Evolutionary conservation across 2,329 filamentous ascomycete genomes (phyloP), one percentile per base, ranked within the genome.

Genomic region (Plectosphaerella cucumerina): DNA sequence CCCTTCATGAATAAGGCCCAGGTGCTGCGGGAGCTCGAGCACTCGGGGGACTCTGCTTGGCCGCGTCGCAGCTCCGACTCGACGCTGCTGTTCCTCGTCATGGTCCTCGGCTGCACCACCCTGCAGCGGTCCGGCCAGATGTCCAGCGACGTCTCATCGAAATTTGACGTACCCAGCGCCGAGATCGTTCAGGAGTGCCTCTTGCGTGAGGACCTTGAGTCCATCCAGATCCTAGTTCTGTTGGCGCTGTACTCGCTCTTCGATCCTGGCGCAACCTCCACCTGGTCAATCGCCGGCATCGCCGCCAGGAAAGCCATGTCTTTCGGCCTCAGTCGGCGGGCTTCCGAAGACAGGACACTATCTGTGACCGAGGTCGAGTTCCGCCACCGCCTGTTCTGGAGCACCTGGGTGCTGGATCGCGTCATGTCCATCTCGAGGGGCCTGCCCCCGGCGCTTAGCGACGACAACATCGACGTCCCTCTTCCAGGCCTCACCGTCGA

Each of bases 91-190:
- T 72, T 71, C 52, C 66, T 75, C 5, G 64, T 75, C 55, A 73
- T 75, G 69, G 72, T 73, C 21, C 74, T 76, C 35, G 72, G 73
- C 0, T 72, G 68, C 48, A 74, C 71, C 0, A 75, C 71, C 0
- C 57, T 75, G 17, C 66, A 72, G 52, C 62, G 73, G 1, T 71
- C 70, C 2, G 71, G 71, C 1, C 68, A 74, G 50, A 62, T 72
- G 1, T 64, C 70, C 2, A 57, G 60, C 15, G 65, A 66, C 55
- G 55, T 57, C 1, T 60, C 59, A 1, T 59, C 59, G 8, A 62
- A 58, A 31, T 72, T 72, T 44, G 61, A 69, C 23, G 63, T 71
- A 20, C 64, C 64, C 6, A 73, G 71, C 48, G 59, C 64, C 12
- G 67, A 69, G 26, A 70, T 75, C 49, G 65, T 75, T 17, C 66